Base-by-base conservation (phyloP, 2,329 filamentous ascomycete species). In the Diplodia scrobiculata region DNA sequence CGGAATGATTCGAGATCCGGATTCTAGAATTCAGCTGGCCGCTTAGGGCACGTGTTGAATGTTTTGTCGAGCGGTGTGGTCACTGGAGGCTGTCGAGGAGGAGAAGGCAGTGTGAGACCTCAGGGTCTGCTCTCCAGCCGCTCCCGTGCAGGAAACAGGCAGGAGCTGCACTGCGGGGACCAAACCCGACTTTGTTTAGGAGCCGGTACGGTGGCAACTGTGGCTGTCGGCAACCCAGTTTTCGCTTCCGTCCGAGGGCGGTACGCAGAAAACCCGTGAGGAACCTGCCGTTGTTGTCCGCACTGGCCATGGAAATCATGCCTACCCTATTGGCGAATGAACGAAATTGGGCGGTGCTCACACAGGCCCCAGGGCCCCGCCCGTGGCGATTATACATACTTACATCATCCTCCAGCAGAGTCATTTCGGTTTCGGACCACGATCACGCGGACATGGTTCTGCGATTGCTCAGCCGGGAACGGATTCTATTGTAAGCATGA, bases 231-330 rank as follows among this genome's bases (percentile, higher is more conserved):
- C 3, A 2, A 2, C 3, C 58, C 45, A 45, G 1, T 17, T 19
- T 60, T 48, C 41, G 55, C 58, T 62, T 45, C 58, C 19, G 13
- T 34, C 38, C 27, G 41, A 27, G 17, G 58, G 2, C 27, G 9
- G n/a, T 62, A 34, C 17, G 27, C 27, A 41, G n/a, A 50, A 50
- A 21, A 2, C 21, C 36, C 27, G 29, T 50, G n/a, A 45, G 58
- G 58, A 25, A 50, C 11, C 17, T 47, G 27, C 58, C 58, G 45
- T 50, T 17, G 34, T 17, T 36, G n/a, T 14, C 41, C 13, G 58
- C 58, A 50, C 34, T 50, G 58, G 58, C 58, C 58, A 50, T 34
- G 58, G 25, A 2, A 47, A 62, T 62, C 58, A 62, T 62, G 55
- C 41, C 38, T 32, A 32, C 7, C 9, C 4, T 27, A 32, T 48